Base-by-base conservation (phyloP, 2,329 filamentous ascomycete species). In the Sclerotiophoma versabilis region DNA sequence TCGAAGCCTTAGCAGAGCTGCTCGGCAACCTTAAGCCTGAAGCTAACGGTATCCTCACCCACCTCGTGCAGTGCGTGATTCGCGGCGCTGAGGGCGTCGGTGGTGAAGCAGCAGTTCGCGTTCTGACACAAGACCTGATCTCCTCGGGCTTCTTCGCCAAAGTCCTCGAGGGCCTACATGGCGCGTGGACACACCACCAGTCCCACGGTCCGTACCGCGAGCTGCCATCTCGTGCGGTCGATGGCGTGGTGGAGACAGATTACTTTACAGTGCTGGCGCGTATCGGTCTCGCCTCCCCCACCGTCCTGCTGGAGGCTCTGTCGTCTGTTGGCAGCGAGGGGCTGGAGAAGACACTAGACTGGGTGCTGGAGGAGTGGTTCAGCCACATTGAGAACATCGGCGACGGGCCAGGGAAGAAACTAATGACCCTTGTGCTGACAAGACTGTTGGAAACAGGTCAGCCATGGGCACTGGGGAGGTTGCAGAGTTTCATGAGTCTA, bases 181-280 rank as follows among this genome's bases (percentile, higher is more conserved):
- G 68, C 43, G 70, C 71, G 27, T 73, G 69, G 70, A 52, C 59
- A 26, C 87, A 91, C 2, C 88, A 90, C 64, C 88, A 96, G 71
- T 91, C 90, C 0, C 90, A 90, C 0, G 93, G 95, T 0, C 93
- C 93, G 0, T 90, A 73, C 29, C 66, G 67, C 14, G 70, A 91
- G 66, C 83, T 84, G 22, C 89, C 84, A 62, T 81, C 85, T 17
- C 84, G 87, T 33, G 84, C 85, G 25, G 84, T 97, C 27, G 88
- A 89, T 64, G 86, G 87, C 11, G 83, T 92, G 10, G 87, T 90
- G 0, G 87, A 96, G 69, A 90, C 90, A 0, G 91, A 96, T 70
- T 96, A 96, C 72, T 89, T 96, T 68, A 84, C 86, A 4, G 86
- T 98, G 2, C 81, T 99, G 2, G 88, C 91, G 2, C 88, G 93